phyloP scores from a whole-genome alignment of 768 basidiomycete species.

The Xerocomus potaroensis region DNA sequence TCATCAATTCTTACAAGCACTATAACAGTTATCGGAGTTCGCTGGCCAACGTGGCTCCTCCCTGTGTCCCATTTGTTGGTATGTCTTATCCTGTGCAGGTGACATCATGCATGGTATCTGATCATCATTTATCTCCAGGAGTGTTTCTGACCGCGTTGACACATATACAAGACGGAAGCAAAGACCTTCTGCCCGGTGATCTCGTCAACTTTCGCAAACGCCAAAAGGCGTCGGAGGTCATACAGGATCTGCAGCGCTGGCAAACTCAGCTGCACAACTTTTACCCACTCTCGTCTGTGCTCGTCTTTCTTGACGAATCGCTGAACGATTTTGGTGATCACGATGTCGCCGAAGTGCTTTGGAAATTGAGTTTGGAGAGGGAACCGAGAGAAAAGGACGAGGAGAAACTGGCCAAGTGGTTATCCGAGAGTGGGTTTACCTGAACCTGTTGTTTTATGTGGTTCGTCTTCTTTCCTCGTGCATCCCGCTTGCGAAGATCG shows the following conservation, averaged over 20 bases:
- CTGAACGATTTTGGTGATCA: slow-evolving; percentile 35
- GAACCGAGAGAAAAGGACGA: slow-evolving; percentile 55
- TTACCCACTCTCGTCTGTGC: slow-evolving; percentile 39
- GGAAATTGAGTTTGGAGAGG: slow-evolving; percentile 45
- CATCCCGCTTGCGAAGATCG: too few species aligned
- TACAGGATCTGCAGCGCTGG: slow-evolving; percentile 55
- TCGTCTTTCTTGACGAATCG: slow-evolving; percentile 40
- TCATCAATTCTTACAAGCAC: slow-evolving; percentile 63
- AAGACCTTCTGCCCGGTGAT: slow-evolving; percentile 40
- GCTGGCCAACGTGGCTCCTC: slow-evolving; percentile 52
- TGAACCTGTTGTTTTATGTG: slow-evolving; percentile 10
- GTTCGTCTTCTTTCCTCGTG: neutral
- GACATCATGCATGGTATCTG: slow-evolving; percentile 1
- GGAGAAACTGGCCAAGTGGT: slow-evolving; percentile 41
- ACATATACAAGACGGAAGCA: slow-evolving; percentile 60
- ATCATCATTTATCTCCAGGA: slow-evolving; percentile 31
- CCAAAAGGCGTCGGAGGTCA: slow-evolving; percentile 48
- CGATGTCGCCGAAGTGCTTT: slow-evolving; percentile 34
- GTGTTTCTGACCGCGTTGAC: slow-evolving; percentile 57
- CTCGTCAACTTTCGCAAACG: slow-evolving; percentile 60
- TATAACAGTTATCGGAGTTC: slow-evolving; percentile 58
- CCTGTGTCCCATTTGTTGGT: slow-evolving; percentile 73
- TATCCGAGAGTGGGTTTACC: slow-evolving; percentile 38
- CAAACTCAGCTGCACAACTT: slow-evolving; percentile 55
- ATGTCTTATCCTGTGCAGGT: slow-evolving; percentile 11